Conservation (phyloP, 2,329 filamentous ascomycete genomes). For the Aspergillus spinulosporus region DNA sequence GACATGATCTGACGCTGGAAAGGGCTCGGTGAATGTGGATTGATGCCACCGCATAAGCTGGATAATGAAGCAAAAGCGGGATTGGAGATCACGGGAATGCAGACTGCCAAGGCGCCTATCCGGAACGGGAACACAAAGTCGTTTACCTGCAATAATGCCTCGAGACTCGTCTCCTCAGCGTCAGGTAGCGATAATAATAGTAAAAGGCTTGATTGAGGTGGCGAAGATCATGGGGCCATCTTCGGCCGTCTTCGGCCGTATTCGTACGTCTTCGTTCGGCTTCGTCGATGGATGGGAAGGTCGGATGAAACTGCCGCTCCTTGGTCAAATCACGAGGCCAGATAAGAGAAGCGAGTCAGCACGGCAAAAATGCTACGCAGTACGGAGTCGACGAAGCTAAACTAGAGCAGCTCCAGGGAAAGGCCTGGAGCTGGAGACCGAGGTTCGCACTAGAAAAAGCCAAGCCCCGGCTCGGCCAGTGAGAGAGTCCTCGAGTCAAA, state of each 20-base stretch:
- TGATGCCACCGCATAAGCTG: constrained; percentile 2
- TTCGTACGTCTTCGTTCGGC: too few species aligned
- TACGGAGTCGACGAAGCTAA: neutral
- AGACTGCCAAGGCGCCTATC: constrained; percentile 12
- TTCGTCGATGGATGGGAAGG: neutral
- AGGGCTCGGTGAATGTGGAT: neutral
- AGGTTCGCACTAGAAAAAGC: constrained; percentile 26
- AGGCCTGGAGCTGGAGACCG: neutral
- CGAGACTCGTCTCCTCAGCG: neutral
- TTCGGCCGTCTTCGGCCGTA: neutral
- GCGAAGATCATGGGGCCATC: neutral
- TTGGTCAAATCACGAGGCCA: neutral
- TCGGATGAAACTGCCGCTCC: neutral
- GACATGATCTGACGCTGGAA: neutral
- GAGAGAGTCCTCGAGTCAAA: constrained; percentile 12
- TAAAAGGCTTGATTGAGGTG: neutral
- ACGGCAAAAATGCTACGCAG: neutral
- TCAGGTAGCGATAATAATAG: neutral
- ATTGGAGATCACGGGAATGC: constrained; percentile 6
- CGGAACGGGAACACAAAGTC: constrained; percentile 1
- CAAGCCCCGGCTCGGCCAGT: constrained; percentile 21
- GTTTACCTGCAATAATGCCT: neutral
- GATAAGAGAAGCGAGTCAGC: neutral
- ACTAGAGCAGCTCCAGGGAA: neutral
- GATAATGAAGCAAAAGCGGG: constrained; percentile 1